Percentiles rank a stretch among this genome's conserved stretches.
phyloP scores from a whole-genome alignment of 2,329 filamentous ascomycete species.

The Fusarium sp. region DNA sequence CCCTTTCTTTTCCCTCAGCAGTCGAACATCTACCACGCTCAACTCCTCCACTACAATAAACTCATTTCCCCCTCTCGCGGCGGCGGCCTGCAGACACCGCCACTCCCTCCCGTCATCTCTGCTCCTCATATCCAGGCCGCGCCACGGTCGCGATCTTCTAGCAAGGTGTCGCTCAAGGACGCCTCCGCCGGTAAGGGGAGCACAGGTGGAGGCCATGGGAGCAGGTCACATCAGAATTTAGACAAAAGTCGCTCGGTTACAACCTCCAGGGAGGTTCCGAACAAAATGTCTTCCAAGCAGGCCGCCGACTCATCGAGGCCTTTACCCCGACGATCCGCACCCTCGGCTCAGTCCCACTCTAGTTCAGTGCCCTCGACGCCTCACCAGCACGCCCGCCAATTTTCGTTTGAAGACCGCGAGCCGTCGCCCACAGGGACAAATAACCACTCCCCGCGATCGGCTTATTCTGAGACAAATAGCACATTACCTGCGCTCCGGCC shows the following conservation, averaged over 20 bases:
- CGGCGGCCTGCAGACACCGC: constrained; percentile 69
- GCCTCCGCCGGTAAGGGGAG: constrained; percentile 61
- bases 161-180: constrained; percentile 72
- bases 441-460: constrained; percentile 89
- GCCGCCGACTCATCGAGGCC: constrained; percentile 51
- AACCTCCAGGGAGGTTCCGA: constrained; percentile 68
- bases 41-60: constrained; percentile 76
- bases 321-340: constrained; percentile 50
- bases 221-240: constrained; percentile 68
- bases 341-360: constrained; percentile 69
- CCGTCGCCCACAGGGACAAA: constrained; percentile 84
- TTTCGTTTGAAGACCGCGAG: constrained; percentile 81
- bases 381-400: constrained; percentile 87
- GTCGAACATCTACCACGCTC: constrained; percentile 71
- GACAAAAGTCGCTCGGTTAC: constrained; percentile 75
- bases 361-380: constrained; percentile 95
- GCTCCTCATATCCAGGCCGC: constrained; percentile 70
- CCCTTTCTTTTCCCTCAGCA: constrained; percentile 73
- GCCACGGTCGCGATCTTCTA: constrained; percentile 70
- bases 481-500: constrained; percentile 78
- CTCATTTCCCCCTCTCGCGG: constrained; percentile 71
- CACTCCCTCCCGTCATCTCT: constrained; percentile 69
- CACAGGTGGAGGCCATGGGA: constrained; percentile 75
- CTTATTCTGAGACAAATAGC: constrained; percentile 89
- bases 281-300: constrained; percentile 67